Evolutionary conservation across 2,329 filamentous ascomycete species (phyloP).

Genomic region (Plenodomus tracheiphilus): DNA sequence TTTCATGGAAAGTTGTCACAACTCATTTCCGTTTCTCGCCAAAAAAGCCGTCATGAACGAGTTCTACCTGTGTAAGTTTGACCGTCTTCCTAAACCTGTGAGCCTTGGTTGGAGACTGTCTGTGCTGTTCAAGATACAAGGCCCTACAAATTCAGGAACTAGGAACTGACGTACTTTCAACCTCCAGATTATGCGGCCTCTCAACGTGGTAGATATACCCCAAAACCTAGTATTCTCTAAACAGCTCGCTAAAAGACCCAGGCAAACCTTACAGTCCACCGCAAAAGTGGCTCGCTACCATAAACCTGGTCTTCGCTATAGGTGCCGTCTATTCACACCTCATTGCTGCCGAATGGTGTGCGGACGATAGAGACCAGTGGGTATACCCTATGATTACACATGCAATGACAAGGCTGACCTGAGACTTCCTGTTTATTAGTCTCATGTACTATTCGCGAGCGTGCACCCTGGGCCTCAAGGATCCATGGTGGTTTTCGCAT

Average conservation of each 20-base stretch:
- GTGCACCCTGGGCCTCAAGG: constrained; percentile 32
- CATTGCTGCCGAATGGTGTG: constrained; percentile 25
- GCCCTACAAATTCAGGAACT: neutral
- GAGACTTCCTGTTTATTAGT: too few relatives aligned
- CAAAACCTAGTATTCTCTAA: neutral
- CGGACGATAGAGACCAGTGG: constrained; percentile 33
- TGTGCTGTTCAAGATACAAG: too few relatives aligned
- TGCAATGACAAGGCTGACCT: too few relatives aligned
- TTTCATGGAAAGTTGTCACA: constrained; percentile 35
- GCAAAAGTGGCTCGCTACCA: constrained; percentile 40
- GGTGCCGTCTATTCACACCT: constrained; percentile 42
- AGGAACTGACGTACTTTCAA: neutral
- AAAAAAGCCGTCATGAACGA: constrained; percentile 37
- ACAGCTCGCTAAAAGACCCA: neutral
- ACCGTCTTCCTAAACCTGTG: neutral
- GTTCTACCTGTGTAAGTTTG: constrained; percentile 32
- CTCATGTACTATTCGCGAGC: constrained; percentile 44
- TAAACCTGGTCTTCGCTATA: constrained; percentile 49
- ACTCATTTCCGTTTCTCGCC: constrained; percentile 30
- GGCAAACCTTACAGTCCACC: constrained; percentile 14
- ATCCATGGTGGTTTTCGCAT: constrained; percentile 26
- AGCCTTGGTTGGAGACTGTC: too few relatives aligned
- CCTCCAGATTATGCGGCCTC: constrained; percentile 24
- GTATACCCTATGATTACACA: neutral
- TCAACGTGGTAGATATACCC: neutral